Base-by-base conservation (phyloP, 2,329 filamentous ascomycete genomes). In the Coleophoma eucalyptorum region DNA sequence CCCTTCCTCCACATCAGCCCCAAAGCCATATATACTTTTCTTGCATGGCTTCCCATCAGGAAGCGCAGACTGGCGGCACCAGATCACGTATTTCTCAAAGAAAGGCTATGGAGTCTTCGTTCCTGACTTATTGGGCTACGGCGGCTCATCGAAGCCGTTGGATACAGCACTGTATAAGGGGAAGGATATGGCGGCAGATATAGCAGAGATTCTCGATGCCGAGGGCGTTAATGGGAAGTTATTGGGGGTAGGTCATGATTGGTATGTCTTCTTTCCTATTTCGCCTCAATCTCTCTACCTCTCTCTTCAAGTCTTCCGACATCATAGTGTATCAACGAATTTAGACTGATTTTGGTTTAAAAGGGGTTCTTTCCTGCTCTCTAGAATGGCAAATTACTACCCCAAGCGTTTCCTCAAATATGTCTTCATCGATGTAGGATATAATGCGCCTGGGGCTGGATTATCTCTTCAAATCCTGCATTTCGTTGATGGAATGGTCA, bases 101-200 rank as follows among this genome's bases (percentile, higher is more conserved):
- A 56, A 58, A 15, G 72, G 72, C 2, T 73, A 72, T 57, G 65
- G 64, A n/a, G 66, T 73, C 31, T 67, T 83, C 15, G 79, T 78
- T 0, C 81, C 79, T 0, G 80, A 84, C 60, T 67, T 81, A 3
- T 80, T 80, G 2, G 78, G 77, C 67, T 84, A 74, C 55, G 80
- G 80, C 48, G 79, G 81, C 63, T 82, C 80, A 3, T 66, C 68
- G 48, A 67, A 65, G 34, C 68, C 68, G 1, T 50, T 43, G 0
- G 53, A 62, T 5, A 26, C 63, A 1, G 53, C 59, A 13, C 55
- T 57, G 0, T 72, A 73, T 53, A 56, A 54, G 10, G 48, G 63
- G 18, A 65, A 65, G 44, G 50, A 41, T 5, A 65, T 70, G 62
- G 56, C 58, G 4, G 55, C 49, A 2, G 62, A 71, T 35, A 56